Evolutionary conservation across 805 yeast genomes (phyloP), one percentile per base, ranked within the genome.

Genomic region (Suhomyces sp.): DNA sequence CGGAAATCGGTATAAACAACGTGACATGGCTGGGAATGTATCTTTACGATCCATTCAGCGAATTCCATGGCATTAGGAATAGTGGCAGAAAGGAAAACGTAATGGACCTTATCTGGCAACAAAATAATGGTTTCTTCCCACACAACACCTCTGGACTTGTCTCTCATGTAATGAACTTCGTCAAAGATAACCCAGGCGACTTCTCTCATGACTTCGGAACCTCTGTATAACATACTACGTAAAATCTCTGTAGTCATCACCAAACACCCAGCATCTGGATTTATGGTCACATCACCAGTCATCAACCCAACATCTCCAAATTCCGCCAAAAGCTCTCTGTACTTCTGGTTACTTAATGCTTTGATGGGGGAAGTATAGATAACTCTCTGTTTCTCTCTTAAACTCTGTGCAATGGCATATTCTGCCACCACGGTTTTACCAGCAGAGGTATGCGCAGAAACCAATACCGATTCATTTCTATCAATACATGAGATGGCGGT

Each of bases 231-330:
- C 99, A 93, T 93, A 39, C 95, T 83, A 54, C 99, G 70, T 52
- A 93, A 71, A 82, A 93, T 95, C 65, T 93, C 99, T 0, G 99
- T 93, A 14, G 99, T 93, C 99, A 93, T 93, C 33, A 93, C 97
- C 46, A 93, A 70, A 70, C 99, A 93, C 28, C 95, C 91, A 4
- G 98, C 99, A 51, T 91, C 97, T 4, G 98, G 98, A 53, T 93
- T 93, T 47, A 93, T 93, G 17, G 97, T 91, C 28, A 93, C 96
- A 73, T 93, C 99, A 60, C 99, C 99, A 9, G 99, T 93, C 95
- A 93, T 93, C 42, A 93, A 74, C 33, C 99, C 99, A 19, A 93
- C 98, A 58, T 93, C 98, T 15, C 93, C 91, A 68, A 93, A 87
- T 53, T 90, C 95, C 2, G 95, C 95, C 38, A 82, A 70, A 47